A percentile compares a stretch with the other conserved stretches of the same genome.
phyloP scores from a whole-genome alignment of 805 yeast genomes.

The Henningerozyma blattae region DNA sequence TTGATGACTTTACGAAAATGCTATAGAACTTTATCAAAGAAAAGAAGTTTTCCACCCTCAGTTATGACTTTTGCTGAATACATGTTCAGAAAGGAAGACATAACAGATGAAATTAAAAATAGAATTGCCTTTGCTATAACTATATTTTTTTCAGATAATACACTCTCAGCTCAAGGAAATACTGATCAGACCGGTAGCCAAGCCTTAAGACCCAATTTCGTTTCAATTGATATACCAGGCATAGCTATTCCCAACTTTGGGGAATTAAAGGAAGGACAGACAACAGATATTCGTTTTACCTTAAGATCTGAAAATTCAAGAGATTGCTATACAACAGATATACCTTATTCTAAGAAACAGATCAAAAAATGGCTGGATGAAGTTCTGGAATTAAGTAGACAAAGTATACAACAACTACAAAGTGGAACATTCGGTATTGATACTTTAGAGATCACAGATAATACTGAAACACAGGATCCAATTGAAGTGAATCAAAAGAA shows the following conservation, averaged over 20 bases:
- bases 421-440: slow-evolving; percentile 12
- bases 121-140: slow-evolving; percentile 9
- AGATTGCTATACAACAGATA: slow-evolving; percentile 11
- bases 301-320: slow-evolving; percentile 9
- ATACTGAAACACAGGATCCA: slow-evolving; percentile 6
- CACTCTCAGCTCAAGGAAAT: slow-evolving; percentile 2
- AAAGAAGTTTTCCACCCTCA: slow-evolving; percentile 11
- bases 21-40: slow-evolving; percentile 17
- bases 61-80: slow-evolving; percentile 7
- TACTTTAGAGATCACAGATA: slow-evolving; percentile 10
- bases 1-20: slow-evolving; percentile 28
- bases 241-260: slow-evolving; percentile 7
- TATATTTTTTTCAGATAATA: slow-evolving; percentile 9
- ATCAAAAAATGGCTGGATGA: slow-evolving; percentile 13
- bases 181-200: neutral
- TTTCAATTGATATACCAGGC: slow-evolving; percentile 15
- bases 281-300: slow-evolving; percentile 11
- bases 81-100: slow-evolving; percentile 5
- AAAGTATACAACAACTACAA: slow-evolving; percentile 1
- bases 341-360: slow-evolving; percentile 10
- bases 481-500: slow-evolving; percentile 6
- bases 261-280: slow-evolving; percentile 4
- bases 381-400: slow-evolving; percentile 5
- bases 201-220: slow-evolving; percentile 1
- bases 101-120: slow-evolving; percentile 7